phyloP scores from a whole-genome alignment of 2,329 filamentous ascomycete species.

The Magnaporthiopsis rhizophila region DNA sequence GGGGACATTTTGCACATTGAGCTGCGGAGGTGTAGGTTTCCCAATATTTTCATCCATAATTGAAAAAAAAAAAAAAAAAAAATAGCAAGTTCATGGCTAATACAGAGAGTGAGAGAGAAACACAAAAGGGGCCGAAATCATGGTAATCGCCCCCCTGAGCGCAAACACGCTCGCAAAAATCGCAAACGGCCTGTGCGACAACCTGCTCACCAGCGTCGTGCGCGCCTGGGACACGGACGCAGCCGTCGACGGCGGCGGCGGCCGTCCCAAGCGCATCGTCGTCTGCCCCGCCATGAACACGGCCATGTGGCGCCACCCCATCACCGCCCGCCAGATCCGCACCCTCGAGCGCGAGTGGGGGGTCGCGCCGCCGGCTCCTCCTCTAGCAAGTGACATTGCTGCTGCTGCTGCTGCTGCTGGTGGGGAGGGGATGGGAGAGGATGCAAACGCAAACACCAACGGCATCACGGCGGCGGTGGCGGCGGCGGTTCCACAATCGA shows the following conservation, averaged over 20 bases:
- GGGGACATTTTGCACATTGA: conserved; percentile 87
- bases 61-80: too few relatives aligned
- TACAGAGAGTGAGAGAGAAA: conserved; percentile 19
- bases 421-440: background rate
- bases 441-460: conserved; percentile 6
- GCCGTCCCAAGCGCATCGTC: conserved; percentile 56
- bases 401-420: background rate
- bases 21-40: conserved; percentile 49
- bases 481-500: background rate
- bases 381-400: too few relatives aligned
- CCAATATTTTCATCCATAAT: too few relatives aligned
- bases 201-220: conserved; percentile 64
- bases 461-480: background rate
- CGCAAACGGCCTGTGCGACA: conserved; percentile 59
- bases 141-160: conserved; percentile 72
- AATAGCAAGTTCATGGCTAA: too few relatives aligned
- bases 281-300: conserved; percentile 76
- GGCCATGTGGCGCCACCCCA: conserved; percentile 80
- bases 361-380: conserved; percentile 21
- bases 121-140: conserved; percentile 57
- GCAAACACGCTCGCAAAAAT: conserved; percentile 87
- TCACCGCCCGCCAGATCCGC: conserved; percentile 65
- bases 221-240: conserved; percentile 83
- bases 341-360: conserved; percentile 72
- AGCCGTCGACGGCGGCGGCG: conserved; percentile 49